Base-by-base conservation (phyloP, 129 eudicot genomes). In the Flaveria bidentis region DNA sequence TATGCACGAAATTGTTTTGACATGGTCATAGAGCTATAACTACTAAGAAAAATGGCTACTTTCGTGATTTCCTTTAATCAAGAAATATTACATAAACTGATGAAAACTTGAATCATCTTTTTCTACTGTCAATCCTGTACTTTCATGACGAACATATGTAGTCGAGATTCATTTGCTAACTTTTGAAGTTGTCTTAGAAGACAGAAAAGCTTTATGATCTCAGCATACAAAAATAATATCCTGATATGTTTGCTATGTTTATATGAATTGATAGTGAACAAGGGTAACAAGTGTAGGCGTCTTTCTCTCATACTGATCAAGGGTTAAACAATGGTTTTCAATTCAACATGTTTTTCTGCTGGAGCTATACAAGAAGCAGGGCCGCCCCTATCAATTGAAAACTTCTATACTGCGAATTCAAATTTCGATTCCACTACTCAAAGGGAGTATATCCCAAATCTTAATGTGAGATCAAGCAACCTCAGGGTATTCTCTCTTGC, bases 401-500 rank as follows among this genome's bases (percentile, higher is more conserved):
- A 10, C 50, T 78, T 46, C 47, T 60, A 26, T 13, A 70, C 76
- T 0, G 52, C 82, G 22, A 18, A 42, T n/a, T 69, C 82, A 20
- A n/a, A 25, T 57, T 70, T 78, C 2, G 70, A 70, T 33, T 14
- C 84, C 41, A 85, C 61, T 26, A 79, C 92, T 30, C 88, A 73
- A 57, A 65, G 67, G 15, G 67, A 18, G 52, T 20, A 76, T 81
- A 73, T 75, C 14, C 83, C 96, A 36, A 82, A 86, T 66, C 67
- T 72, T 9, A 90, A 89, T 78, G 45, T 44, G 3, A 89, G 80
- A 72, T 78, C 44, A 76, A 76, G 16, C 74, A 76, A 42, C 81
- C 88, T 92, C 25, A 79, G 85, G 51, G 88, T 44, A 4, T 92
- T 92, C 79, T 87, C 87, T 15, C 81, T 75, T 69, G 77, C 85